Evolutionary conservation across 805 yeast genomes (phyloP), one percentile per base, ranked within the genome.

Genomic region (Kazachstania kunashirensis): DNA sequence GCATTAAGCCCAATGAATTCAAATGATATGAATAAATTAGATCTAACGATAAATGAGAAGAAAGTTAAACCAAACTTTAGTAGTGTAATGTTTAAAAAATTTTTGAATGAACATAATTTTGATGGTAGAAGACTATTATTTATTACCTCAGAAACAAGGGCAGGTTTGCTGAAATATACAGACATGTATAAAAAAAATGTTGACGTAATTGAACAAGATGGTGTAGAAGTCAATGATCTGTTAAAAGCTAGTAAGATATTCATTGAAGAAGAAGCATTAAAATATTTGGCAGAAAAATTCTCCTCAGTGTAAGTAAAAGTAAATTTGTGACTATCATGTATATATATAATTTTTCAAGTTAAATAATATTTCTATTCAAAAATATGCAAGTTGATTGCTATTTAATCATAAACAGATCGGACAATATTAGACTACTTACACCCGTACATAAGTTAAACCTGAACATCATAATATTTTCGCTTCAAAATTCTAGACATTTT

Each of bases 181-280:
- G 73, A 68, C 33, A 52, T 59, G 32, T 67, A 65, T 48, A 71
- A 73, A 42, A 59, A 62, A 21, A 74, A 71, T 49, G 72, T 83
- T 31, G 79, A 71, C 41, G 75, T 86, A 24, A 61, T 82, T 42
- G 73, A 76, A 44, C 78, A 80, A 55, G 94, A 84, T 51, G 81
- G 79, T 16, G 74, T 85, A 25, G 83, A 80, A 54, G 89, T 88
- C 14, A 76, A 88, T 61, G 95, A 86, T 55, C 51, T 88, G 35
- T 71, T 88, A 43, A 80, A 76, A 61, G 89, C 96, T 11, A 73
- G 80, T 50, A 71, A 84, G 46, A 65, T 86, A 40, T 74, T 75
- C 48, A 71, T 86, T 41, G 95, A 85, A 59, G 63, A 73, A 47
- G 65, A 65, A 17, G 88, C 95, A 2, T 70, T 86, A 47, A 74